Conservation (phyloP, 2,329 filamentous ascomycete species). For the Penicillium polonicum region DNA sequence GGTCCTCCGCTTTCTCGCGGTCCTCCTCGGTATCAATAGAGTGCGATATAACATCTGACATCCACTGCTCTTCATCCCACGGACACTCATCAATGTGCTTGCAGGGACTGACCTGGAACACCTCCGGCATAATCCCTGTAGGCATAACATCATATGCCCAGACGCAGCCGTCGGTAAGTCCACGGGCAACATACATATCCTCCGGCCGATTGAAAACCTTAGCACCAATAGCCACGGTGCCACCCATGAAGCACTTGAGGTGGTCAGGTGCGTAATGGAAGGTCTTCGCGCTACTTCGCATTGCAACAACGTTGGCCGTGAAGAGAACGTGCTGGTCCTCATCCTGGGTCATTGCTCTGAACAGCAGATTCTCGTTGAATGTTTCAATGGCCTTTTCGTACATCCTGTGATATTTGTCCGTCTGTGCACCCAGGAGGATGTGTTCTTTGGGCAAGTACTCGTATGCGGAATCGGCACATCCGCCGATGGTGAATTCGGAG, state of each 20-base stretch:
- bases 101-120: conserved; percentile 55
- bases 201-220: conserved; percentile 55
- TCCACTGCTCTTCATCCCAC: conserved; percentile 53
- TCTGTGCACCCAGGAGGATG: conserved; percentile 44
- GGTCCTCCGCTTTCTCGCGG: conserved; percentile 17
- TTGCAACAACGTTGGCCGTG: conserved; percentile 32
- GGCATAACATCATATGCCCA: conserved; percentile 61
- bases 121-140: conserved; percentile 62
- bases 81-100: conserved; percentile 43
- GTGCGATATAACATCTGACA: conserved; percentile 27
- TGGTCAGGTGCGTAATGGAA: conserved; percentile 52
- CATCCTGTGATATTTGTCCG: conserved; percentile 45
- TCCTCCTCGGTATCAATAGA: conserved; percentile 20
- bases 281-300: conserved; percentile 16
- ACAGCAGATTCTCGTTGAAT: conserved; percentile 45
- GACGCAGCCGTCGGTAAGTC: conserved; percentile 60
- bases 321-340: conserved; percentile 42
- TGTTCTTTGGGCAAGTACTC: conserved; percentile 53
- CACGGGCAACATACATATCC: conserved; percentile 57
- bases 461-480: conserved; percentile 50
- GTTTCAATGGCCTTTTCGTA: conserved; percentile 42
- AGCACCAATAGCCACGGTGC: conserved; percentile 61
- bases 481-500: conserved; percentile 44
- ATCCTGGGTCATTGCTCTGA: conserved; percentile 45
- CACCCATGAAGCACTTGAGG: conserved; percentile 60